Evolutionary conservation across 306 rosid species (phyloP).

Genomic region (Trichosanthes cucumerina): DNA sequence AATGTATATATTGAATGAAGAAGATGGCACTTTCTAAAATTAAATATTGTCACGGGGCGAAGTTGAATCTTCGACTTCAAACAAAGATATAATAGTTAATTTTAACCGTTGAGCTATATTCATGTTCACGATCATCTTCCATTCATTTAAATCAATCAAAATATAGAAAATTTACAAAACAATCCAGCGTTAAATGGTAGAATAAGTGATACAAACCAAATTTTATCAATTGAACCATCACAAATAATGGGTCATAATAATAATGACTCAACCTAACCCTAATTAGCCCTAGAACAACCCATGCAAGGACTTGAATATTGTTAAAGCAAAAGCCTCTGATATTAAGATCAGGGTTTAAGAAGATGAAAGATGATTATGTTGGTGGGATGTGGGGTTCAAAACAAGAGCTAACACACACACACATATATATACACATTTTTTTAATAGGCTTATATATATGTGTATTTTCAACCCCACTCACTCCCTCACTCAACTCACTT

Average conservation of each 20-base stretch:
- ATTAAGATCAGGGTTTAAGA: not conserved
- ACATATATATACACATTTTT: no score
- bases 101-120: not conserved
- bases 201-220: not conserved
- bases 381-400: slow-evolving; percentile 5
- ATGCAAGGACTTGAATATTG: not conserved
- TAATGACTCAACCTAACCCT: not conserved
- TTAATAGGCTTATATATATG: not conserved
- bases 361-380: not conserved
- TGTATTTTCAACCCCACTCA: slow-evolving; percentile 31
- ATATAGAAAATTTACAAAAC: no score
- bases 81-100: no score
- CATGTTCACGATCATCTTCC: no score
- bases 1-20: no score
- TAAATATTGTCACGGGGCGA: no score
- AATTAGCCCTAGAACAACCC: not conserved
- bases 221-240: not conserved
- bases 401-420: not conserved
- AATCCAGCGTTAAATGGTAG: no score
- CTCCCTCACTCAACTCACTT: not conserved
- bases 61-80: no score
- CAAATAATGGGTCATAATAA: not conserved
- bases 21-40: no score
- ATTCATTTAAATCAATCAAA: no score
- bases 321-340: not conserved